Conservation (phyloP, 1,284 basidiomycete species). For the Fomes fomentarius region DNA sequence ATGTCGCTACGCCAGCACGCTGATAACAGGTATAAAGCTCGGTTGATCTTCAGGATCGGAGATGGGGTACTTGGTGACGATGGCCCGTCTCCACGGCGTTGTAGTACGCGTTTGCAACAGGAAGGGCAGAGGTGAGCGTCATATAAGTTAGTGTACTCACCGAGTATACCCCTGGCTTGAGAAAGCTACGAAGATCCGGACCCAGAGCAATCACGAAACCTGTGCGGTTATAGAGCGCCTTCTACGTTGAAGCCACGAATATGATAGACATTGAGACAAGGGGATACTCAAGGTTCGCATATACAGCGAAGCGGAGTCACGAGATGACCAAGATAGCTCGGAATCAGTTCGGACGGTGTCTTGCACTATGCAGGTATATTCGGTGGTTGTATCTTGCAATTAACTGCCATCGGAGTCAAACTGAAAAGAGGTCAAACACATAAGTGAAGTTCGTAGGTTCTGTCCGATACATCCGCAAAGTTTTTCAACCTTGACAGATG, state of each 20-base stretch:
- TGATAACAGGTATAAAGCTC: background rate
- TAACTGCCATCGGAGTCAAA: too few relatives aligned
- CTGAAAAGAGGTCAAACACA: too few relatives aligned
- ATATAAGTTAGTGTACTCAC: constrained; percentile 3
- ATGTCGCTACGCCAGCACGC: background rate
- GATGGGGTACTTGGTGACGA: constrained; percentile 2
- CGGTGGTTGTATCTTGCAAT: too few relatives aligned
- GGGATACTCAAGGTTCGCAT: background rate
- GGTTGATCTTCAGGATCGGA: background rate
- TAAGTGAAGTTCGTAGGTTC: too few relatives aligned
- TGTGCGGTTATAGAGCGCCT: background rate
- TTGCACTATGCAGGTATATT: too few relatives aligned
- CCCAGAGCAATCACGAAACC: background rate
- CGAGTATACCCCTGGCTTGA: constrained; percentile 1
- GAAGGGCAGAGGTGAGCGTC: background rate
- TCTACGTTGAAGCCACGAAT: background rate
- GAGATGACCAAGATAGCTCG: background rate
- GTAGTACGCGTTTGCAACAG: background rate
- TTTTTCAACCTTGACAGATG: too few relatives aligned
- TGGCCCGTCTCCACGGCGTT: background rate
- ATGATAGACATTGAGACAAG: constrained; percentile 4
- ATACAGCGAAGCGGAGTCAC: background rate
- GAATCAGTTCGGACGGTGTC: background rate
- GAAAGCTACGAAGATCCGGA: background rate
- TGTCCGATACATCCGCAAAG: too few relatives aligned